Evolutionary conservation across 768 basidiomycete genomes (phyloP).

Genomic region (Sporobolomyces pararoseus): DNA sequence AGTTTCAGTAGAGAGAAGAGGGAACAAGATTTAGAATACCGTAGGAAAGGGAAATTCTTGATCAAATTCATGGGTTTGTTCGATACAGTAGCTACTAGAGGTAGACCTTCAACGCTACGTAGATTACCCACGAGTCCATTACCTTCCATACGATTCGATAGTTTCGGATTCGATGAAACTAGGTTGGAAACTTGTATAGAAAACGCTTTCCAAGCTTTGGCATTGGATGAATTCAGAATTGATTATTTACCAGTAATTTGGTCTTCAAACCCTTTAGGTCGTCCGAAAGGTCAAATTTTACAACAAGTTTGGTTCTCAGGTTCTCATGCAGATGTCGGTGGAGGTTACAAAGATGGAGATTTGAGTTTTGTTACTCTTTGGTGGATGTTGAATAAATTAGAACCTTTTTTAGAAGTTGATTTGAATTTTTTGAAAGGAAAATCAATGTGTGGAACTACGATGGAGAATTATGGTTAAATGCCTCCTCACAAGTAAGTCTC

Average conservation of each 20-base stretch:
- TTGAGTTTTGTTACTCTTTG: constrained; percentile 5
- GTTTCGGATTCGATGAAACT: constrained; percentile 24
- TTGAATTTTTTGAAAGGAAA: constrained; percentile 2
- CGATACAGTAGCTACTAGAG: constrained; percentile 25
- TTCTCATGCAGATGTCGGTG: constrained; percentile 26
- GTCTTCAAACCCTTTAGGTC: constrained; percentile 10
- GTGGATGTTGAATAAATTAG: constrained; percentile 14
- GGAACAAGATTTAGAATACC: not conserved
- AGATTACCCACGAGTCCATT: not conserved
- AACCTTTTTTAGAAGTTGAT: not conserved
- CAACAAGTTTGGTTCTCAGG: constrained; percentile 24
- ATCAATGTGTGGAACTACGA: not conserved
- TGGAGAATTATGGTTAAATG: constrained; percentile 11
- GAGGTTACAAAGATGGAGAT: constrained; percentile 24
- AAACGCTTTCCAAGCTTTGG: constrained; percentile 19
- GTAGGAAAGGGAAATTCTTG: constrained; percentile 5
- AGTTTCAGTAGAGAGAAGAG: not conserved
- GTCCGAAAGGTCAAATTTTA: constrained; percentile 4
- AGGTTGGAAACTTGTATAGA: constrained; percentile 10
- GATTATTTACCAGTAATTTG: constrained; percentile 24
- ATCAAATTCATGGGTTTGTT: constrained; percentile 23
- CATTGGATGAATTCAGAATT: constrained; percentile 19
- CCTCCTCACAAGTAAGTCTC: constrained; percentile 17
- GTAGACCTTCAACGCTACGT: constrained; percentile 22
- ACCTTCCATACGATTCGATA: constrained; percentile 7